These are phyloP conservation scores for Elsinoe necatrix DNA, from an alignment of 2,329 filamentous ascomycete species.

Conservation along the genomic window DNA sequence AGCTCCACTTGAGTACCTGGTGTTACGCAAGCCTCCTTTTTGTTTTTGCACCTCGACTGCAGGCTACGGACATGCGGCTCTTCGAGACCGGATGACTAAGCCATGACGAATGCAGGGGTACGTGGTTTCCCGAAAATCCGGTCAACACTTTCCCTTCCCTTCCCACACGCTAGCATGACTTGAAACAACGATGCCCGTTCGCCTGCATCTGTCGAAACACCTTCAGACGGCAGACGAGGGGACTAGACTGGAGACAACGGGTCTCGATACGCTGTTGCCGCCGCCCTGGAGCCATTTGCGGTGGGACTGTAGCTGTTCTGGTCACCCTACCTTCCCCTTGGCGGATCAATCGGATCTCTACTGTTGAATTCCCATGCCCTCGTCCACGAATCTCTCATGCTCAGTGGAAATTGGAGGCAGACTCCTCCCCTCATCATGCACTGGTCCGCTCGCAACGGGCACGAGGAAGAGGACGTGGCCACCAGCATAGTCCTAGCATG, in stretches of 20 bases:
- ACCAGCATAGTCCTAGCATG: background rate
- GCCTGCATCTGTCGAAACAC: slow-evolving; percentile 7
- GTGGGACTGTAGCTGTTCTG: background rate
- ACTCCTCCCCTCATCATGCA: background rate
- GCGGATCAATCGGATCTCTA: slow-evolving; percentile 11
- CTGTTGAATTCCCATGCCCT: background rate
- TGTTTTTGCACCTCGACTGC: background rate
- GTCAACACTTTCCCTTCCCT: background rate
- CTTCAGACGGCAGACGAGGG: background rate
- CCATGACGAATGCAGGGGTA: background rate
- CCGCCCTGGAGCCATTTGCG: background rate
- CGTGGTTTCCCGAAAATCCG: background rate
- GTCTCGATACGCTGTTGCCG: slow-evolving; percentile 1
- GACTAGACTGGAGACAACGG: background rate
- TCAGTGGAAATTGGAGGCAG: slow-evolving; percentile 9
- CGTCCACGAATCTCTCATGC: background rate
- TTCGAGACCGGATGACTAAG: slow-evolving; percentile 6
- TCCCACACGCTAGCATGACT: background rate
- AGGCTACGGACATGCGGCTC: slow-evolving; percentile 6
- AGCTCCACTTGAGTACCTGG: background rate
- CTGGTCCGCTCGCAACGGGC: slow-evolving; percentile 4
- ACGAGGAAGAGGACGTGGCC: background rate
- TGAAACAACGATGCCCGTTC: slow-evolving; percentile 4
- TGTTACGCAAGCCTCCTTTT: background rate
- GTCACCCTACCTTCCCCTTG: background rate